Evolutionary conservation across 1,284 basidiomycete species (phyloP), one percentile per base, ranked within the genome.

Genomic region (Waitea zeae): DNA sequence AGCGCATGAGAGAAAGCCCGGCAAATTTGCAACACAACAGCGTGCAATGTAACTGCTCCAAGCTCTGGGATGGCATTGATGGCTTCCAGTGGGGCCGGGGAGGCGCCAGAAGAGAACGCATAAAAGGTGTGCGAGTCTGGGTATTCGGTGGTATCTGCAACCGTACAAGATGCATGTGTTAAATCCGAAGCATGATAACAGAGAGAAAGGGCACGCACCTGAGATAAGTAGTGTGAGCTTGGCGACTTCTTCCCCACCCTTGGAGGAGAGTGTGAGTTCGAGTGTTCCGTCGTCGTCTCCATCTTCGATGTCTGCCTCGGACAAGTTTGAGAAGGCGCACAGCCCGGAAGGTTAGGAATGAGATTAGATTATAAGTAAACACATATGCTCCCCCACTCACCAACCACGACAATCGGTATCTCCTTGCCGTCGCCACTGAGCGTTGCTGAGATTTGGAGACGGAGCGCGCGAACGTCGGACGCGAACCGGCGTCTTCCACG

Each of bases 281-380:
- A 77, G 52, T 9, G 62, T 58, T 13, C 70, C 70, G 40, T 75
- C 72, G 31, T 75, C 72, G n/a, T 74, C 70, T n/a, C n/a, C n/a
- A n/a, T n/a, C 15, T 70, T 70, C 17, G 55, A 32, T n/a, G 50
- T 47, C 20, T 42, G 36, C 51, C 70, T 72, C 41, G 35, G 17
- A 26, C 17, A 31, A 11, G 5, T 19, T 28, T 22, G 19, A 20
- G 32, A 20, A 31, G 31, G 27, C 17, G 13, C 12, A 30, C 31
- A 26, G 22, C 31, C 18, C 20, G 19, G 26, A 14, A 5, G 18
- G 12, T 4, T 13, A 4, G 4, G 17, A 4, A 11, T n/a, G 24
- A 27, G n/a, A 27, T 11, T 27, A 27, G n/a, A n/a, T n/a, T 27
- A 11, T n/a, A 35, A 12, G 26, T 28, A 31, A 17, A 24, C 12